These are phyloP conservation scores for Penicillium angulare DNA, from an alignment of 495 filamentous ascomycete genomes.

Conservation along the genomic window DNA sequence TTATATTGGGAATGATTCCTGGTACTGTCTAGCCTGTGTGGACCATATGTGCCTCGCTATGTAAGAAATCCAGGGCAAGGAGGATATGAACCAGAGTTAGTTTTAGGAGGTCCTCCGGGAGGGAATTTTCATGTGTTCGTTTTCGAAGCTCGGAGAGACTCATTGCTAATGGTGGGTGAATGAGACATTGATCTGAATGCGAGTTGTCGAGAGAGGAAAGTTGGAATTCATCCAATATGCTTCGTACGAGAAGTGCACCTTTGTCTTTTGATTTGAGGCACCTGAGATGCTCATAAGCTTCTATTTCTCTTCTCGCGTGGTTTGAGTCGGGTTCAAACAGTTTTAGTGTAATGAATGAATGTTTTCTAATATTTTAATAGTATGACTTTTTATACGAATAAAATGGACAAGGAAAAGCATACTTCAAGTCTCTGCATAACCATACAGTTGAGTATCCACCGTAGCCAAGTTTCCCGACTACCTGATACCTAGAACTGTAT, in stretches of 20 bases:
- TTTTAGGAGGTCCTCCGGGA: conserved; percentile 14
- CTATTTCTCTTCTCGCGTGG: conserved; percentile 12
- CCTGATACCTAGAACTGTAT: too few relatives aligned
- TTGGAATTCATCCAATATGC: conserved; percentile 19
- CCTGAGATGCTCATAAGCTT: conserved; percentile 16
- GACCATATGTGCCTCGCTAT: conserved; percentile 33
- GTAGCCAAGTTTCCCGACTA: too few relatives aligned
- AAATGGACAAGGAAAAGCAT: too few relatives aligned
- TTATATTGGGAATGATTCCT: too few relatives aligned
- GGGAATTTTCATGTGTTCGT: conserved; percentile 1
- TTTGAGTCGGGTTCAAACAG: conserved; percentile 13
- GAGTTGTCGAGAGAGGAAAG: conserved; percentile 11
- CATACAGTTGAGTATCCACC: conserved; percentile 55
- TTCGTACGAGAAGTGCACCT: conserved; percentile 15
- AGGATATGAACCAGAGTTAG: conserved; percentile 23
- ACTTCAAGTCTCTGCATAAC: conserved; percentile 48
- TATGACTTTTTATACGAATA: not conserved
- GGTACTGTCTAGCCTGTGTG: too few relatives aligned
- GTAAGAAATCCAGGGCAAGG: conserved; percentile 32
- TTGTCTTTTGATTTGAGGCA: conserved; percentile 13
- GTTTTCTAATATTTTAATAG: conserved; percentile 5
- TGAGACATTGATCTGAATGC: conserved; percentile 24
- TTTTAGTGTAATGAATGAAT: conserved; percentile 22
- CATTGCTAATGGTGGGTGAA: conserved; percentile 27
- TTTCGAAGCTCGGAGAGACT: conserved; percentile 18